Base-by-base conservation (phyloP, 2,329 filamentous ascomycete genomes). In the Alternaria brassicicola region DNA sequence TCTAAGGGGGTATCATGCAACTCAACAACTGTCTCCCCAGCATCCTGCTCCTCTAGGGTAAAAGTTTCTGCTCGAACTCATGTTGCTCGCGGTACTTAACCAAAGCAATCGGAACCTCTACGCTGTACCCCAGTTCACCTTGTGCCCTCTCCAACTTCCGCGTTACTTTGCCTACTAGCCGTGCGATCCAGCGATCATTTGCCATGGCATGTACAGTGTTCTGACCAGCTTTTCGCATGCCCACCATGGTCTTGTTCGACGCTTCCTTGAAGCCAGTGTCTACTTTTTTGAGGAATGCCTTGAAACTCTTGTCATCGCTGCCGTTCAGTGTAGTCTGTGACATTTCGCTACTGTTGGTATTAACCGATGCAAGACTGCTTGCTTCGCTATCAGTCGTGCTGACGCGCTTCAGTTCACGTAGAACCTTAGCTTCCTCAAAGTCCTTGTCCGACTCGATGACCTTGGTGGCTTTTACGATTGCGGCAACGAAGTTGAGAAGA, bases 391-490 rank as follows among this genome's bases (percentile, higher is more conserved):
- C 65, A 30, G 69, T 65, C 31, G 64, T 59, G 50, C 67, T 57
- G 68, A 74, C 41, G 62, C 73, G 55, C 59, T 72, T 64, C 67
- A 73, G 30, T 57, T 72, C 65, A 7, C 67, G 69, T 47, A 62
- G 53, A 17, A 73, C 61, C 17, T 68, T 68, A n/a, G 68, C 68
- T 30, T 78, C 77, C 50, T 79, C 78, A 25, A 76, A 72, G 19
- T 79, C 78, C 57, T 80, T 83, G 63, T 85, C 82, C 25, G 81
- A 72, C 63, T 85, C 83, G 43, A 85, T 82, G 35, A 85, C 78
- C 61, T 85, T 85, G n/a, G 80, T 84, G 0, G 83, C 83, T 65
- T 85, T 86, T n/a, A 85, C 79, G 1, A 85, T 73, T 1, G 83
- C 82, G 1, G 83, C 83, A n/a, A 81, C 73, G 68, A 84, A 85